phyloP scores from a whole-genome alignment of 2,329 filamentous ascomycete species.

The Paraphoma chrysanthemicola region DNA sequence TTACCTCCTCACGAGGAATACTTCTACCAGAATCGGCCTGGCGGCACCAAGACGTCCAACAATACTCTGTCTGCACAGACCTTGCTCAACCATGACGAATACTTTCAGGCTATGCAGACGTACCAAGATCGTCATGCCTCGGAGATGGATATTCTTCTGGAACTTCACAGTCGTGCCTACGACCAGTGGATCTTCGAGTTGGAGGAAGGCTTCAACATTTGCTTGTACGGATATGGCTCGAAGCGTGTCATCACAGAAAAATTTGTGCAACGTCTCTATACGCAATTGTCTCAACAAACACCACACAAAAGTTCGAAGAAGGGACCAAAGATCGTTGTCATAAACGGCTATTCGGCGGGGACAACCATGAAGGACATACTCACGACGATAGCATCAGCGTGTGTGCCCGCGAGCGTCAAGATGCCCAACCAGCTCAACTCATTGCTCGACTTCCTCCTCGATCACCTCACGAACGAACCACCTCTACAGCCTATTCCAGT shows the following conservation, averaged over 20 bases:
- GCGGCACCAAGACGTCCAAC: slow-evolving; percentile 81
- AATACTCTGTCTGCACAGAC: slow-evolving; percentile 78
- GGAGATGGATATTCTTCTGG: slow-evolving; percentile 74
- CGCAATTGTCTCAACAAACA: slow-evolving; percentile 42
- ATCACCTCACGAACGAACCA: slow-evolving; percentile 61
- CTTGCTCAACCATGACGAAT: slow-evolving; percentile 89
- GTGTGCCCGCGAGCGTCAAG: slow-evolving; percentile 60
- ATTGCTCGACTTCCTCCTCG: slow-evolving; percentile 71
- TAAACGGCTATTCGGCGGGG: slow-evolving; percentile 82
- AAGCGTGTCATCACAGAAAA: slow-evolving; percentile 77
- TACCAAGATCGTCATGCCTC: slow-evolving; percentile 72
- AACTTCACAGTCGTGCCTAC: slow-evolving; percentile 81
- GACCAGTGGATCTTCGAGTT: slow-evolving; percentile 94
- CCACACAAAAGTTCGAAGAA: slow-evolving; percentile 39
- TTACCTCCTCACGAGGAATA: slow-evolving; percentile 89
- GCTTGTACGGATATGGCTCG: slow-evolving; percentile 86
- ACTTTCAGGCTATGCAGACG: slow-evolving; percentile 72
- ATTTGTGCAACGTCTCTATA: slow-evolving; percentile 76
- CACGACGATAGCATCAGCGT: slow-evolving; percentile 69
- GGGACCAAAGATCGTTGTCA: slow-evolving; percentile 72
- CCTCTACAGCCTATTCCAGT: slow-evolving; percentile 63
- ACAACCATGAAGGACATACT: slow-evolving; percentile 74
- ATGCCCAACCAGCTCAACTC: slow-evolving; percentile 70
- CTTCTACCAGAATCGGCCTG: slow-evolving; percentile 89
- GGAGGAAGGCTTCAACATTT: slow-evolving; percentile 83